Evolutionary conservation across 1,284 basidiomycete species (phyloP), one percentile per base, ranked within the genome.

Genomic region (Naganishia sp.): DNA sequence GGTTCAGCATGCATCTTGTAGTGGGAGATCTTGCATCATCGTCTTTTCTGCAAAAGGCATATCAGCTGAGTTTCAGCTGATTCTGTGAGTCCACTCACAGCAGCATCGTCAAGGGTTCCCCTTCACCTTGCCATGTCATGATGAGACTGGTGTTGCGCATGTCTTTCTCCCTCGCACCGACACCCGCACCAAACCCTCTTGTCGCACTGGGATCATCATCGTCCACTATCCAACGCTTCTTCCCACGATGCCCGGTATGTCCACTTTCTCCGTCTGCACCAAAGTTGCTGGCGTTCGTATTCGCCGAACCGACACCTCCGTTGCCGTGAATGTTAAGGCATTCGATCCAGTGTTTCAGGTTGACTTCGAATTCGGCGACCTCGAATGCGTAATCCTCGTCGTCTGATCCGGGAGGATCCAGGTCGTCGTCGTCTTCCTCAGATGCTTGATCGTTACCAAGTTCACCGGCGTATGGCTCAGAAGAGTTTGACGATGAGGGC

Each of bases 261-360:
- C 59, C 11, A 28, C 45, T 33, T 21, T 63, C 23, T 28, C 48
- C 45, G 10, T 56, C 56, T 21, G 31, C 56, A 28, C 68, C 23
- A 54, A 70, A 52, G 39, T 69, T 25, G 54, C 67, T 60, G 46
- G 60, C 74, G 75, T 52, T 74, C 73, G 48, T 42, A 43, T 39
- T 28, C 23, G 48, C 21, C 11, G 59, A 48, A 7, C 48, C 59
- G 5, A 61, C 59, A 18, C 81, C 81, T 1, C 90, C 90, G 6
- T 91, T 90, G 13, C 94, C 93, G 73, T 94, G 96, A 65, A 96
- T 88, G 76, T 94, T 93, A 49, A 97, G 83, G 72, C 91, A 94
- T 72, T 94, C 92, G 65, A 95, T 84, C 64, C 95, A 80, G 0
- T 88, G 88, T 74, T 87, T 85, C 39, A 97, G 84, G 3, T 88